A percentile compares a stretch with the other conserved stretches of the same genome.
Conservation (phyloP, 768 basidiomycete genomes). For the Suillus bovinus region DNA sequence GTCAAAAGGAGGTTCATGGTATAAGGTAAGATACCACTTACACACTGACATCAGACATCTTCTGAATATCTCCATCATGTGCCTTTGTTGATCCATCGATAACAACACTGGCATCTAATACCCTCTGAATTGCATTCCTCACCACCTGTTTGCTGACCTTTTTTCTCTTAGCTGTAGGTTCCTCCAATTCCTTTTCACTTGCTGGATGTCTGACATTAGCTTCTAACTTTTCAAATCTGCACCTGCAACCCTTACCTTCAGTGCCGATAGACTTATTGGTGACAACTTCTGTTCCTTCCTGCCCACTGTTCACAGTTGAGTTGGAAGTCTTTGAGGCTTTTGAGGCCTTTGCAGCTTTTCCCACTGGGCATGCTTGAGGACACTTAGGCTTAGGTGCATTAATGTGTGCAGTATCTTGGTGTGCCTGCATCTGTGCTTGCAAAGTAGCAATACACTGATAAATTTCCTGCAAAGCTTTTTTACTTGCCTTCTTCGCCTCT, state of each 20-base stretch:
- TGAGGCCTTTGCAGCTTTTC: no score
- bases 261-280: no score
- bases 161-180: neutral
- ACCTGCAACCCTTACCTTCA: no score
- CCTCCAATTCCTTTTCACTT: neutral
- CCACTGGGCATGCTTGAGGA: no score
- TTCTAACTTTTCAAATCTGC: no score
- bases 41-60: neutral
- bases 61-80: neutral
- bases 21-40: neutral
- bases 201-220: neutral
- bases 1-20: neutral
- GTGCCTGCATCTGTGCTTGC: slow-evolving; percentile 8
- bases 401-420: no score
- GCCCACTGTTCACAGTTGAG: no score
- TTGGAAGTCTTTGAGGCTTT: no score
- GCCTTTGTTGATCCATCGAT: neutral
- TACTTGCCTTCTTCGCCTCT: neutral
- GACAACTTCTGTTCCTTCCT: no score
- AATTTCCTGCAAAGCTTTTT: neutral
- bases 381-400: no score
- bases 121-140: neutral
- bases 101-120: neutral
- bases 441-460: slow-evolving; percentile 4
- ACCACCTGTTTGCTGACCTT: neutral